Base-by-base conservation (phyloP, 2,329 filamentous ascomycete genomes). In the Pseudohalonectria lignicola region DNA sequence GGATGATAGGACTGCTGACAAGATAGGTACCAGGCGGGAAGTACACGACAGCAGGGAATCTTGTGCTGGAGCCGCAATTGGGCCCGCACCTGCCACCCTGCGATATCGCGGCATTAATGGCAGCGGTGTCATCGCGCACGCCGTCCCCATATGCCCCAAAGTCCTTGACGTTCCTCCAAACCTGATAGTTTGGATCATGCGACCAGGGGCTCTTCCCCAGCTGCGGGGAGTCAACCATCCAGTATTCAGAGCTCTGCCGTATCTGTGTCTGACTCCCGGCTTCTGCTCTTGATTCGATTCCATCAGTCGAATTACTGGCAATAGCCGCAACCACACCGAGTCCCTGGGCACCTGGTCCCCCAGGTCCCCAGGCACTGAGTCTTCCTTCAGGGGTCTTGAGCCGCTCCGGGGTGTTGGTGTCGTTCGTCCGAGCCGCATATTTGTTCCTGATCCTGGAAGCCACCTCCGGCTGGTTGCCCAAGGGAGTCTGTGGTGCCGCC, bases 21-120 rank as follows among this genome's bases (percentile, higher is more conserved):
- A 82, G 53, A 54, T 95, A 96, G 40, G 79, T 93, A 46, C 90
- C 88, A 9, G 85, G 69, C 26, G 87, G 88, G 66, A 96, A 94
- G 67, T 93, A 95, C 37, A 96, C 77, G 13, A 95, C 64, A 20
- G 86, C 90, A 1, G 90, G 90, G 2, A 77, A 76, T 13, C 74
- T 74, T 3, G 90, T 95, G 21, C 75, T 76, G 2, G 86, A 94
- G 55, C 92, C 83, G 54, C 90, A 96, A 44, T 77, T 76, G 45
- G 74, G 56, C 28, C 85, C 86, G 54, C 90, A 96, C 31, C 90
- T 83, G 49, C 71, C 68, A 20, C 86, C 86, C n/a, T 75, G 74
- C 5, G 74, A 68, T 50, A 95, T 82, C 46, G 87, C 86, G 31
- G 64, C 59, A 64, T 94, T 94, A 71, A 96, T 94, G 39, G 88